Evolutionary conservation across 2,329 filamentous ascomycete species (phyloP).

Genomic region (Dactylellina cionopaga): DNA sequence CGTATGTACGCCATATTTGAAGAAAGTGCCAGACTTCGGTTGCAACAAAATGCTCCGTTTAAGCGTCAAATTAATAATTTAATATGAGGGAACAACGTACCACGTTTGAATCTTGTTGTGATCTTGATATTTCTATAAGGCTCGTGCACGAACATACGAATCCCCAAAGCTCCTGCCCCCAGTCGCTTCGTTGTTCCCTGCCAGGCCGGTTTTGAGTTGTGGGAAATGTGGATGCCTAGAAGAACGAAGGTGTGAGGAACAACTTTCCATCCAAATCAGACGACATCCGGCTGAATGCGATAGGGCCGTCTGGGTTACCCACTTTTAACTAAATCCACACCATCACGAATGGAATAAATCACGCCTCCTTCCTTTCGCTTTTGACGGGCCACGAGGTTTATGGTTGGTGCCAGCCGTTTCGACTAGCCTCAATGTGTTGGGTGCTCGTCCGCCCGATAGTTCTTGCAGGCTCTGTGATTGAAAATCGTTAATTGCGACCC

Average conservation of each 20-base stretch:
- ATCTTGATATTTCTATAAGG: slow-evolving; percentile 33
- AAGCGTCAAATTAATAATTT: slow-evolving; percentile 47
- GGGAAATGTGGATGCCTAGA: slow-evolving; percentile 53
- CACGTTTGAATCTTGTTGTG: slow-evolving; percentile 13
- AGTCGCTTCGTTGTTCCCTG: slow-evolving; percentile 25
- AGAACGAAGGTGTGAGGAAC: slow-evolving; percentile 28
- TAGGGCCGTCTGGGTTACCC: slow-evolving; percentile 38
- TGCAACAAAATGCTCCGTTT: slow-evolving; percentile 40
- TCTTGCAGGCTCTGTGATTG: not conserved
- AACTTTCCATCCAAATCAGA: slow-evolving; percentile 47
- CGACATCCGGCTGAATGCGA: slow-evolving; percentile 53
- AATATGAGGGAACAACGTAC: slow-evolving; percentile 22
- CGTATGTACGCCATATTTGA: not conserved
- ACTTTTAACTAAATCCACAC: slow-evolving; percentile 25
- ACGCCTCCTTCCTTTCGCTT: slow-evolving; percentile 47
- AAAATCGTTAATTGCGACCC: not conserved
- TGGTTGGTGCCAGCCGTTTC: slow-evolving; percentile 35
- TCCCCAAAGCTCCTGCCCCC: slow-evolving; percentile 19
- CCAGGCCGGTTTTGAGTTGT: slow-evolving; percentile 48
- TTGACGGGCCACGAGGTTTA: slow-evolving; percentile 23
- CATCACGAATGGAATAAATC: slow-evolving; percentile 41
- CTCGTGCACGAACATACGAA: slow-evolving; percentile 38
- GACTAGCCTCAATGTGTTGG: slow-evolving; percentile 50
- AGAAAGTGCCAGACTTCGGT: slow-evolving; percentile 13
- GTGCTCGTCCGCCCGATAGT: not conserved